These are phyloP conservation scores for Carex parvula DNA, from an alignment of 176 grass and related monocot genomes.

Conservation along the genomic window DNA sequence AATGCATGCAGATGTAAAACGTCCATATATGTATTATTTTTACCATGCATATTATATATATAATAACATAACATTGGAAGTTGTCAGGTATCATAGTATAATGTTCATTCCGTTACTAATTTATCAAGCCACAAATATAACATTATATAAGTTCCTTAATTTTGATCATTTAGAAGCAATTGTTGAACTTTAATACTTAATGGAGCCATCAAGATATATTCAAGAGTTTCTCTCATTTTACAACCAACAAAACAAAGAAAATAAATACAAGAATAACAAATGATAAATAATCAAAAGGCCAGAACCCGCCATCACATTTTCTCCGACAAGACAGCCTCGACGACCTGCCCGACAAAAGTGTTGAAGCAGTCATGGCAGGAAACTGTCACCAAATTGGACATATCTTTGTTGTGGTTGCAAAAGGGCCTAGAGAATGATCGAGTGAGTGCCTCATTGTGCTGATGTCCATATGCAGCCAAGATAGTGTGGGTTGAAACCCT, in stretches of 20 bases:
- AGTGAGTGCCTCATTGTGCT: conserved; percentile 31
- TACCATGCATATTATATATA: no score
- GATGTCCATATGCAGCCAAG: conserved; percentile 48
- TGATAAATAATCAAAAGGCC: not conserved
- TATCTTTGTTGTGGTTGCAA: conserved; percentile 41
- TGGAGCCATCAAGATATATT: no score
- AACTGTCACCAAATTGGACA: not conserved
- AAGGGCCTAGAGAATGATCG: conserved; percentile 23
- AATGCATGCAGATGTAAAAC: no score
- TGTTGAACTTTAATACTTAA: no score
- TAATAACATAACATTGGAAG: no score
- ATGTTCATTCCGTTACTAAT: no score
- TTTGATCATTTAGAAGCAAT: not conserved
- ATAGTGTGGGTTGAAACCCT: conserved; percentile 59
- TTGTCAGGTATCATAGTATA: no score
- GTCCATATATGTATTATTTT: no score
- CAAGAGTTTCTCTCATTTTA: not conserved
- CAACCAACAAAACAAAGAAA: not conserved
- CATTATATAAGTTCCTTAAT: not conserved
- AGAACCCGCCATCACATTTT: not conserved
- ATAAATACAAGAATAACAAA: not conserved
- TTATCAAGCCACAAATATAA: not conserved
- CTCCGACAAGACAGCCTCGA: conserved; percentile 20
- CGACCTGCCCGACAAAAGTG: conserved; percentile 39
- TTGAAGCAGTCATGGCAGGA: conserved; percentile 55